phyloP scores from a whole-genome alignment of 306 rosid genomes.

The Geum urbanum region DNA sequence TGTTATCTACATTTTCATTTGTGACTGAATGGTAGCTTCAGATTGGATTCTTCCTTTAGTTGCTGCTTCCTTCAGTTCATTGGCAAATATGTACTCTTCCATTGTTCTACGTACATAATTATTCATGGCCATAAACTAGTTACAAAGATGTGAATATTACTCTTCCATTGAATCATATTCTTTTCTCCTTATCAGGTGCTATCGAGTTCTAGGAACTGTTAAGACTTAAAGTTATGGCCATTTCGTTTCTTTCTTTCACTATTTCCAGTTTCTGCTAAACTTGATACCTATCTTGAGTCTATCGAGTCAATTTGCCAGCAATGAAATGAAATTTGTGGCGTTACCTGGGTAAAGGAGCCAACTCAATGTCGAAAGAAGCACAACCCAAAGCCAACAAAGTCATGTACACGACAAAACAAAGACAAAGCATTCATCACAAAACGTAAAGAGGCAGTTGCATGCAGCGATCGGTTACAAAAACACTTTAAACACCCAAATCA shows the following conservation, averaged over 20 bases:
- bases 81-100: neutral
- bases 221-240: no score
- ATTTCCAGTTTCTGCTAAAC: no score
- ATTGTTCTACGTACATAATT: neutral
- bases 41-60: neutral
- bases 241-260: no score
- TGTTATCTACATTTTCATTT: constrained; percentile 7
- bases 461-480: neutral
- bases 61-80: neutral
- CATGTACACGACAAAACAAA: neutral
- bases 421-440: neutral
- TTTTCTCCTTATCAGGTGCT: no score
- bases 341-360: no score
- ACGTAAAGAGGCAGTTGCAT: neutral
- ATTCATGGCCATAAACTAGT: neutral
- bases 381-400: neutral
- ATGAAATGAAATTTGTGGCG: no score
- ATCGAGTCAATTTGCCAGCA: no score
- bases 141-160: neutral
- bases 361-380: neutral
- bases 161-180: no score
- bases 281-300: no score
- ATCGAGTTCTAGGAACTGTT: no score
- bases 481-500: neutral
- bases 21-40: constrained; percentile 1